phyloP scores from a whole-genome alignment of 192 early-diverging fungal genomes.

The Entophlyctis luteolus region DNA sequence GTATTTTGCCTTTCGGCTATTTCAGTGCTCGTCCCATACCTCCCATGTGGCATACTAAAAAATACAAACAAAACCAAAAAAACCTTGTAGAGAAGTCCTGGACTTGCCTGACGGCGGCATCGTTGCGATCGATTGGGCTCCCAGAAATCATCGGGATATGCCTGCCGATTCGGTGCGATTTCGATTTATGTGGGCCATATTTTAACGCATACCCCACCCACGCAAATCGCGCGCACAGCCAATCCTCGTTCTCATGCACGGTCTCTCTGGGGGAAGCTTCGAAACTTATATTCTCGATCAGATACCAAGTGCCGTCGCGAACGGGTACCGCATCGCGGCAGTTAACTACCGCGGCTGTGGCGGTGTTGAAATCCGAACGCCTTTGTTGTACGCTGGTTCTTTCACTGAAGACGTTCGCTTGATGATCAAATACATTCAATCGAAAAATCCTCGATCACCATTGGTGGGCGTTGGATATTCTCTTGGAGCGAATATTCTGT shows the following conservation, averaged over 20 bases:
- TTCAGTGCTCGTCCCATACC: too few species aligned
- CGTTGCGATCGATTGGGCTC: constrained; percentile 85
- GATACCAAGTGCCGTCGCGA: constrained; percentile 32
- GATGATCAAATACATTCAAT: constrained; percentile 55
- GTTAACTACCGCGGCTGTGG: constrained; percentile 89
- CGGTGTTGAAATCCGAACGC: constrained; percentile 68
- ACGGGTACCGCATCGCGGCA: constrained; percentile 70
- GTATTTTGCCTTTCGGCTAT: too few species aligned
- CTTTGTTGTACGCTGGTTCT: constrained; percentile 76
- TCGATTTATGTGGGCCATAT: constrained; percentile 27
- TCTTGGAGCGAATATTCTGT: constrained; percentile 86
- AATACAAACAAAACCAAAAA: background rate
- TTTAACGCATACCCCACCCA: background rate
- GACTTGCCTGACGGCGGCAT: constrained; percentile 79
- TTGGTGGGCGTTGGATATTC: constrained; percentile 84
- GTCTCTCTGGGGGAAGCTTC: constrained; percentile 87
- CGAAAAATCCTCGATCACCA: constrained; percentile 55
- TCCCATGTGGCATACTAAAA: background rate
- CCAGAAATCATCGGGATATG: constrained; percentile 50
- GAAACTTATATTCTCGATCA: constrained; percentile 83
- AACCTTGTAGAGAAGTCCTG: constrained; percentile 42
- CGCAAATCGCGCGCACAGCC: constrained; percentile 34
- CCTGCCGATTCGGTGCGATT: constrained; percentile 24
- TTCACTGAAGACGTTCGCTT: constrained; percentile 75
- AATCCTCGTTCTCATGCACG: constrained; percentile 79